These are phyloP conservation scores for Tylopilus orsonianus DNA, from an alignment of 1,284 basidiomycete genomes.

Conservation along the genomic window DNA sequence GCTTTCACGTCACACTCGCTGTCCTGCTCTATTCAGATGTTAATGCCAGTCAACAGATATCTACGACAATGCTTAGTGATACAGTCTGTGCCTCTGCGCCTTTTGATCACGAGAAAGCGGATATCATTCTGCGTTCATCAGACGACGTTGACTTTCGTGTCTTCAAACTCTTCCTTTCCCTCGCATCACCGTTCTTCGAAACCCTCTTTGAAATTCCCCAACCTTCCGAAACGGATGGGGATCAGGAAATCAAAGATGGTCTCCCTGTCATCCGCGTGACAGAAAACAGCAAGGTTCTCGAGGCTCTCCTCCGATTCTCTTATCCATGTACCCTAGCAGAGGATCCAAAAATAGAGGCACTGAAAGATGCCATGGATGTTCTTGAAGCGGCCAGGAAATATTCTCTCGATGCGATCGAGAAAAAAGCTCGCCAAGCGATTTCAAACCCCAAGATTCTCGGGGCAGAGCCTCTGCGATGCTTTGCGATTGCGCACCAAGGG, in stretches of 20 bases:
- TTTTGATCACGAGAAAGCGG: constrained; percentile 25
- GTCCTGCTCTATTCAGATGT: no score
- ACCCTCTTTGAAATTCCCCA: constrained; percentile 45
- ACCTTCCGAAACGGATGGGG: constrained; percentile 16
- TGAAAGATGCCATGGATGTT: constrained; percentile 14
- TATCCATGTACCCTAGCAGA: constrained; percentile 27
- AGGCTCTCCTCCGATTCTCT: constrained; percentile 24
- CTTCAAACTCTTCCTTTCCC: constrained; percentile 37
- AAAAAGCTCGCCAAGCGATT: constrained; percentile 11
- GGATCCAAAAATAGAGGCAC: constrained; percentile 16
- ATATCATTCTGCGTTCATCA: constrained; percentile 40
- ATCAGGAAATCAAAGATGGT: constrained; percentile 20
- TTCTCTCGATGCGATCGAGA: constrained; percentile 19
- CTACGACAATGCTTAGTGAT: background rate
- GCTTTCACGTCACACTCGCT: background rate
- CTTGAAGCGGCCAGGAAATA: constrained; percentile 25
- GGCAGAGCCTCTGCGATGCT: constrained; percentile 18
- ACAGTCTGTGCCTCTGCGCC: constrained; percentile 16
- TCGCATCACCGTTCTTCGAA: constrained; percentile 41
- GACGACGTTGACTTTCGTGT: constrained; percentile 38
- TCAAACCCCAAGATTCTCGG: constrained; percentile 17
- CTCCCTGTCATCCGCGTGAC: constrained; percentile 20
- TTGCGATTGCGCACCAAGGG: constrained; percentile 18
- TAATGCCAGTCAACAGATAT: constrained; percentile 1
- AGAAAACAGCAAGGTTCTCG: constrained; percentile 19